Evolutionary conservation across 1,284 basidiomycete genomes (phyloP).

Genomic region (Melampsora abietis-canadensis): DNA sequence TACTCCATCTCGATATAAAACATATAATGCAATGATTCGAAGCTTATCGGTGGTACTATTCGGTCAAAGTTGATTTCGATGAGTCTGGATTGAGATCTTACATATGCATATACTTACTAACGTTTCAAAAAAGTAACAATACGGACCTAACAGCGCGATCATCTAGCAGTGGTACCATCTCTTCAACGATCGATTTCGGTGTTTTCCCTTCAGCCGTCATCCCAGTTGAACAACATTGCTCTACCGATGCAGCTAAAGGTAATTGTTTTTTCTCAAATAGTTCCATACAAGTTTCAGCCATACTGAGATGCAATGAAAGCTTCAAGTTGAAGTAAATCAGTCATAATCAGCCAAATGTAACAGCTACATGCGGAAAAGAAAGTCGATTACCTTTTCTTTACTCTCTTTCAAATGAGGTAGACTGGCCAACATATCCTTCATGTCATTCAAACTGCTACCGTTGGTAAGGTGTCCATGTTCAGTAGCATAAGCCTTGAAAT

Average conservation of each 20-base stretch:
- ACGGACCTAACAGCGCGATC: slow-evolving; percentile 63
- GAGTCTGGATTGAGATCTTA: too few relatives aligned
- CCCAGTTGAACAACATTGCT: slow-evolving; percentile 84
- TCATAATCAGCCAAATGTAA: background rate
- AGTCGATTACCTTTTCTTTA: slow-evolving; percentile 65
- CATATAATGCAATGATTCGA: slow-evolving; percentile 92
- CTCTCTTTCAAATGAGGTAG: slow-evolving; percentile 93
- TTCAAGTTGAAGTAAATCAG: background rate
- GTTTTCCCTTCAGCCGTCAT: slow-evolving; percentile 80
- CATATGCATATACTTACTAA: too few relatives aligned
- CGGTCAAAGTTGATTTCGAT: background rate
- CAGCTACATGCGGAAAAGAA: background rate
- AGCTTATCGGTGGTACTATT: slow-evolving; percentile 69
- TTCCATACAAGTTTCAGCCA: slow-evolving; percentile 96
- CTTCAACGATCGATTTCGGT: slow-evolving; percentile 88
- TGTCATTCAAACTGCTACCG: slow-evolving; percentile 84
- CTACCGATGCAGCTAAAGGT: slow-evolving; percentile 79
- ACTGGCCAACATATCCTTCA: slow-evolving; percentile 97
- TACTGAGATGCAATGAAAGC: slow-evolving; percentile 93
- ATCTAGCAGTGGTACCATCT: slow-evolving; percentile 96
- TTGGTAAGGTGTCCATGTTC: slow-evolving; percentile 42
- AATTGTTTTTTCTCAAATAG: slow-evolving; percentile 86
- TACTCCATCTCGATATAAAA: slow-evolving; percentile 91
- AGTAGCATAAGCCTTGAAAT: slow-evolving; percentile 54
- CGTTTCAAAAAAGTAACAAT: background rate